phyloP scores from a whole-genome alignment of 1,139 yeast genomes.

The Suhomyces kunorum region DNA sequence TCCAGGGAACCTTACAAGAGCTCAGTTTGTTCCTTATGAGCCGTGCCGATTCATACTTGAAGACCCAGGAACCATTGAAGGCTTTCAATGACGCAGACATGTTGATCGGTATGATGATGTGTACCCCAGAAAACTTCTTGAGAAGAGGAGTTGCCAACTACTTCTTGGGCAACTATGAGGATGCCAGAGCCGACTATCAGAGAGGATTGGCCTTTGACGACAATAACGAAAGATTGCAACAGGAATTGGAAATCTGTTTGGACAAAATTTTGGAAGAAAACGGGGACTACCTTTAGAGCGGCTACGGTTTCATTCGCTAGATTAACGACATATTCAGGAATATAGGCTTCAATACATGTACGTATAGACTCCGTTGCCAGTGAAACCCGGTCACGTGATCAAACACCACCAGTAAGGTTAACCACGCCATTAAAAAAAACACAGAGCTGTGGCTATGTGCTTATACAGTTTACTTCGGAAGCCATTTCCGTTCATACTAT shows the following conservation, averaged over 20 bases:
- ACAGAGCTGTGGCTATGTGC: no score
- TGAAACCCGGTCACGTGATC: no score
- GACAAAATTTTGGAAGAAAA: slow-evolving; percentile 53
- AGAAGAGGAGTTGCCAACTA: slow-evolving; percentile 77
- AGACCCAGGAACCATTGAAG: slow-evolving; percentile 61
- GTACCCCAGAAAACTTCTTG: slow-evolving; percentile 76
- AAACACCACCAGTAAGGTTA: no score
- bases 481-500: no score
- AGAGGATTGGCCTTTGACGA: slow-evolving; percentile 73
- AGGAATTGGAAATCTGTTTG: slow-evolving; percentile 47
- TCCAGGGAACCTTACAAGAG: slow-evolving; percentile 79
- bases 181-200: slow-evolving; percentile 74
- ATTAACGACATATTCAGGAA: neutral
- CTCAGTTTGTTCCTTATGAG: slow-evolving; percentile 70
- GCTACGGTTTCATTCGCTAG: neutral
- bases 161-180: slow-evolving; percentile 68
- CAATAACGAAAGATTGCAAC: slow-evolving; percentile 43
- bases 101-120: slow-evolving; percentile 59
- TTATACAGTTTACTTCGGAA: no score
- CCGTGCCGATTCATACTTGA: slow-evolving; percentile 79
- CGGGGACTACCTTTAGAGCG: slow-evolving; percentile 39
- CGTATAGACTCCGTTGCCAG: no score
- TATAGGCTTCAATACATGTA: neutral
- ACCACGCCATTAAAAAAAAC: no score
- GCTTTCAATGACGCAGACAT: slow-evolving; percentile 85